Evolutionary conservation across 2,329 filamentous ascomycete species (phyloP).

Genomic region (Tothia fuscella): DNA sequence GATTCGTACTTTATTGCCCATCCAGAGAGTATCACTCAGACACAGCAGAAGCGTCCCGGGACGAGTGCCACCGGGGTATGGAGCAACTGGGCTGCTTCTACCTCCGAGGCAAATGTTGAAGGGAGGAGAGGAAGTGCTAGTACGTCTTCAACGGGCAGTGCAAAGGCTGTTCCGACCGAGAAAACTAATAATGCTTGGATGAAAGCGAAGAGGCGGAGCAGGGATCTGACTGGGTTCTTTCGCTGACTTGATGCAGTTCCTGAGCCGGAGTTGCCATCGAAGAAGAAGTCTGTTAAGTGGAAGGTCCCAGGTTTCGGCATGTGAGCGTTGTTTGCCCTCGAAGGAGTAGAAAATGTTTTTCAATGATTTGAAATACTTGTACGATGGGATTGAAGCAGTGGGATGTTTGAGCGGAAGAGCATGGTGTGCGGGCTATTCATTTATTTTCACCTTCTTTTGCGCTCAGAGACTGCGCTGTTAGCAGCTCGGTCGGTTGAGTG

Average conservation of each 20-base stretch:
- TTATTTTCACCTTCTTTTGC: not conserved
- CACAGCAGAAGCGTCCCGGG: not conserved
- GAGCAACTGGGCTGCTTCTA: slow-evolving; percentile 1
- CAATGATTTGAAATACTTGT: not conserved
- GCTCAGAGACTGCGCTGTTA: not conserved
- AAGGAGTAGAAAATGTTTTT: not conserved
- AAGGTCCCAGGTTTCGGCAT: too few relatives aligned
- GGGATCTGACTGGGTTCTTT: slow-evolving; percentile 1
- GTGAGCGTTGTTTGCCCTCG: too few relatives aligned
- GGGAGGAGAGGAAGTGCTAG: slow-evolving; percentile 3
- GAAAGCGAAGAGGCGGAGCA: slow-evolving; percentile 1
- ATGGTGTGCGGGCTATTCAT: not conserved
- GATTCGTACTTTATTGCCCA: slow-evolving; percentile 6
- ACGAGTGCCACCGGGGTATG: not conserved
- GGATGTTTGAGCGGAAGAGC: not conserved
- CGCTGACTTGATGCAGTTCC: not conserved
- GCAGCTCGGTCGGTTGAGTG: slow-evolving; percentile 11
- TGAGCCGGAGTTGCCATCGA: not conserved
- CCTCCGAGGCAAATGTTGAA: not conserved
- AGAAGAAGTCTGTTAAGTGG: too few relatives aligned
- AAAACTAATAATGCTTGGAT: not conserved
- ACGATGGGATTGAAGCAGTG: not conserved
- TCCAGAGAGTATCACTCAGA: slow-evolving; percentile 5
- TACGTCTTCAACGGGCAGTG: not conserved
- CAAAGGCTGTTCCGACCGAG: not conserved